Base-by-base conservation (phyloP, 2,329 filamentous ascomycete species). In the Thelonectria blattea region DNA sequence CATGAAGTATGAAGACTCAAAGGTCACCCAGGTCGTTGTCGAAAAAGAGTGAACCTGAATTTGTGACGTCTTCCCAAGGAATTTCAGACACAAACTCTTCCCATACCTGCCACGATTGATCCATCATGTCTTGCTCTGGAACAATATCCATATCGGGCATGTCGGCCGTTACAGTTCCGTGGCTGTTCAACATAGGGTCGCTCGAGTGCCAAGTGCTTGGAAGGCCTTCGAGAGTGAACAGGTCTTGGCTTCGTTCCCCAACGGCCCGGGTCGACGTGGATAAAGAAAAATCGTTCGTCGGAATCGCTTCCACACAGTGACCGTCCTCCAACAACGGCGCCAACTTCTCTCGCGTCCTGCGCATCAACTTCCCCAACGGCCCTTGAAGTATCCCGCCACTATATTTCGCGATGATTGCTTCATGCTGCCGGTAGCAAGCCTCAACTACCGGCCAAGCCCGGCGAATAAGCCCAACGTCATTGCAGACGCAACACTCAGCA, bases 391-490 rank as follows among this genome's bases (percentile, higher is more conserved):
- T 10, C 2, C 39, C 37, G 3, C 34, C 51, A 8, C n/a, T 41
- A 8, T 17, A 27, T 1, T 14, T 15, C 2, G 43, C 52, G 18
- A 41, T 50, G 10, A 37, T n/a, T 15, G 2, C 46, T 14, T 20
- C 52, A 34, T 64, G 58, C 18, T 45, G 60, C 18, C 46, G 45
- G 27, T 62, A 64, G 11, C 52, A 57, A 2, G 56, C 52, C 53
- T 60, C 62, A 10, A 64, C 47, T 5, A 60, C 12, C 9, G 60
- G 62, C 62, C 60, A 64, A 18, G 48, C 60, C 24, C 42, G 48
- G 3, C 46, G 32, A 11, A 64, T 7, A n/a, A 64, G 41, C 5
- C 48, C 10, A 10, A 18, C 20, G 14, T 64, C 62, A 2, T 39
- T 50, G 30, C 56, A 64, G 20, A 56, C 47, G 32, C 54, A 55